Percentiles rank a stretch among this genome's conserved stretches.
These are phyloP conservation scores for Neofusicoccum laricinum DNA, from an alignment of 2,329 filamentous ascomycete genomes.

Conservation along the genomic window DNA sequence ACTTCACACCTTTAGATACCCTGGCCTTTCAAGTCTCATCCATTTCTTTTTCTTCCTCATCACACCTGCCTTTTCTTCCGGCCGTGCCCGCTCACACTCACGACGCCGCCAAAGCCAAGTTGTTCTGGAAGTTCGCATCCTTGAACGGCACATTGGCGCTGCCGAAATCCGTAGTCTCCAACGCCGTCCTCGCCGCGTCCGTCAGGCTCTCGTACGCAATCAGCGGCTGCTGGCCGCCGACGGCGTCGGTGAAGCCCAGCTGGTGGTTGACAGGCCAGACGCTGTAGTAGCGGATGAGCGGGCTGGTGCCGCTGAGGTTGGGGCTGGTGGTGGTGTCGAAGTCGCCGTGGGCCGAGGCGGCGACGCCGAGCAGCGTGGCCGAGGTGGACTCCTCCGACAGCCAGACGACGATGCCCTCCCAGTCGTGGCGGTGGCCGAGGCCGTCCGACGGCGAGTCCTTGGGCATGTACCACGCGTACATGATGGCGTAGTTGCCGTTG, in stretches of 20 bases:
- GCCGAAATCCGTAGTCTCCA: constrained; percentile 48
- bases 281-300: constrained; percentile 50
- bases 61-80: too few species aligned
- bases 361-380: constrained; percentile 48
- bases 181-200: constrained; percentile 39
- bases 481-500: constrained; percentile 45
- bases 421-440: constrained; percentile 55
- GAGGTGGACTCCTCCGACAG: constrained; percentile 39
- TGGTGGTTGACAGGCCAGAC: constrained; percentile 50
- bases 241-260: constrained; percentile 39
- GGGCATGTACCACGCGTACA: constrained; percentile 54
- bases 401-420: constrained; percentile 56
- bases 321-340: constrained; percentile 46
- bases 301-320: constrained; percentile 41
- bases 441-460: constrained; percentile 47
- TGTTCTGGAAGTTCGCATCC: constrained; percentile 45
- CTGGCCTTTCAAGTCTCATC: too few species aligned
- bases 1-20: too few species aligned
- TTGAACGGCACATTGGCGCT: constrained; percentile 48
- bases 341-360: constrained; percentile 51
- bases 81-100: too few species aligned
- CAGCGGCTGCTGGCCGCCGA: constrained; percentile 46
- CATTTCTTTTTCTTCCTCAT: too few species aligned
- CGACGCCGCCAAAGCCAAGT: constrained; percentile 37
- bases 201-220: constrained; percentile 52